Evolutionary conservation across 164 flowering plant genomes (phyloP), one percentile per base, ranked within the genome.

Genomic region (Piper longum): DNA sequence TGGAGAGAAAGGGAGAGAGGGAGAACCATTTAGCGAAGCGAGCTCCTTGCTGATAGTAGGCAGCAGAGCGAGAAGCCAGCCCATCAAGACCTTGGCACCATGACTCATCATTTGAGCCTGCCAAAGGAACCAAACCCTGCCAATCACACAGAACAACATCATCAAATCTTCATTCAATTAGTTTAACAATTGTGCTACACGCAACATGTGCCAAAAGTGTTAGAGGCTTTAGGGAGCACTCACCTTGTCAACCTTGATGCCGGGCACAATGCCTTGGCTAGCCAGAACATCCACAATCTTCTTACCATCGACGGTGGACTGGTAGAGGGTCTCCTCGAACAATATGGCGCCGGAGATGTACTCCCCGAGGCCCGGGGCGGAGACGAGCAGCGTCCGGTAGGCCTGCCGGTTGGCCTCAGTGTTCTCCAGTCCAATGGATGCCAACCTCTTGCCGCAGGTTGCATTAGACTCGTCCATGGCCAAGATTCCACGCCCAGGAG

Each of bases 1-100:
- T 16, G 41, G 59, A 18, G n/a, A 14, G 16, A 79, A 87, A 26
- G 36, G 36, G 36, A 18, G 67, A 43, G 56, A 56, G 16, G 43
- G 16, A 14, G 16, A 79, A 87, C 97, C 97, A 90, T 82, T 90
- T 90, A 72, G 87, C 87, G 59, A 87, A 90, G 69, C 91, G 92
- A 64, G 95, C 97, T 36, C 95, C 97, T 61, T 90, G 97, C 72
- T 85, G 87, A 77, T 90, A 87, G 82, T 86, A 90, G 66, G 90
- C 95, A 36, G 92, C 96, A 16, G 89, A 48, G 72, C 97, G 91
- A 41, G 97, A 83, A 13, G 96, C 91, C 48, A 90, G 86, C 59
- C 96, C 95, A 61, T 89, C 96, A 17, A 89, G 91, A 72, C 96
- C 96, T 73, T 89, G 96, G 85, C 96, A 89, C 93, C 96, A 89